Base-by-base conservation (phyloP, 1,284 basidiomycete species). In the Mycena citricolor region DNA sequence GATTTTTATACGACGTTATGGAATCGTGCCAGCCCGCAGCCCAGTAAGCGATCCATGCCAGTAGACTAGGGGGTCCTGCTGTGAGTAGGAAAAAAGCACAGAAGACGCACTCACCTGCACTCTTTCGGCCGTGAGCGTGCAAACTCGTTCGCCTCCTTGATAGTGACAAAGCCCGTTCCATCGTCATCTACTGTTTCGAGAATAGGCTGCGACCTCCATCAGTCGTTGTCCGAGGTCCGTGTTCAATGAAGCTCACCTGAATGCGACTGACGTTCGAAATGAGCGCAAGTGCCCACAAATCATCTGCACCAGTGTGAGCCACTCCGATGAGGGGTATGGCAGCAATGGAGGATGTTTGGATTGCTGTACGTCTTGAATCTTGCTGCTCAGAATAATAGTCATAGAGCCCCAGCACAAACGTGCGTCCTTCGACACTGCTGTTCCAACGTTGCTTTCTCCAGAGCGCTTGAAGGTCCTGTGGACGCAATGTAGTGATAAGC, bases 171-270 rank as follows among this genome's bases (percentile, higher is more conserved):
- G 0, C 68, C 68, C 0, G 68, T 69, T 1, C 66, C 66, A 32
- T 73, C 70, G 23, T 69, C 65, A 38, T 72, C 70, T 43, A 71
- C 62, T 2, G 68, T 66, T 43, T 73, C 71, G n/a, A 65, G 51
- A 42, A 73, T 64, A 0, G 66, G 61, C 36, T 66, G 70, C n/a
- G 69, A 47, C 0, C 68, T 63, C 70, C 70, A 73, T 2, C 53
- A 51, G 43, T 70, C 67, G 26, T 42, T 47, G 11, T 19, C 23
- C 16, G 32, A 16, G 14, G 28, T 19, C 14, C 32, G 29, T 17
- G 14, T 16, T 23, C n/a, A n/a, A n/a, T n/a, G 26, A 24, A 37
- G 13, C 16, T 36, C 33, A 8, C 25, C 25, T 25, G 42, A 8
- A 22, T 30, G n/a, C 22, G 33, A 19, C 8, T 37, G 49, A 37